Evolutionary conservation across 768 basidiomycete genomes (phyloP).

Genomic region (Porphyrellus cyaneotinctus): DNA sequence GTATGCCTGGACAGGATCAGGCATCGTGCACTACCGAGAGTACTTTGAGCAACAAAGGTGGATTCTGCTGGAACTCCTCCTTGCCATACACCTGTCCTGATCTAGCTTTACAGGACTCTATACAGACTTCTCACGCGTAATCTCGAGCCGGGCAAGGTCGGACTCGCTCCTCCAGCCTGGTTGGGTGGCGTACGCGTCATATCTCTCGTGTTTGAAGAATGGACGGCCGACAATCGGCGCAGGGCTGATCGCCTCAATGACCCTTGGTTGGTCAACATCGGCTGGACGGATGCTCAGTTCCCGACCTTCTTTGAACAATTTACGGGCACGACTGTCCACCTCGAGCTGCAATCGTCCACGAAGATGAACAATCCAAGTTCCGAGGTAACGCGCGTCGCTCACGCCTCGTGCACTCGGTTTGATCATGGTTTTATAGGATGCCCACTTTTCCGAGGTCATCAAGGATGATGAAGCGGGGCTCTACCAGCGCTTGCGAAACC

Average conservation of each 20-base stretch:
- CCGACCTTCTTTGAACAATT: slow-evolving; percentile 23
- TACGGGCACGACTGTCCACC: slow-evolving; percentile 16
- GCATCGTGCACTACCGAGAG: slow-evolving; percentile 30
- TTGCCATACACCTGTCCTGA: background rate
- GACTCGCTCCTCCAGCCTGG: slow-evolving; percentile 32
- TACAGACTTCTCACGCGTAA: slow-evolving; percentile 29
- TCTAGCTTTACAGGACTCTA: slow-evolving; percentile 24
- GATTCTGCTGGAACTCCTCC: background rate
- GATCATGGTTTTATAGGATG: slow-evolving; percentile 5
- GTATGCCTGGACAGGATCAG: slow-evolving; percentile 24
- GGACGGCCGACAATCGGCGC: slow-evolving; percentile 32
- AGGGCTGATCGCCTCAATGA: slow-evolving; percentile 26
- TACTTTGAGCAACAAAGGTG: slow-evolving; percentile 47
- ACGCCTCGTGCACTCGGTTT: background rate
- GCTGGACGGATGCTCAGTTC: slow-evolving; percentile 38
- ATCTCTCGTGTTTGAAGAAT: slow-evolving; percentile 37
- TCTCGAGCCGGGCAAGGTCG: slow-evolving; percentile 30
- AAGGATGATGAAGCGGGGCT: slow-evolving; percentile 11
- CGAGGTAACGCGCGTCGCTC: slow-evolving; percentile 13
- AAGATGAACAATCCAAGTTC: slow-evolving; percentile 9
- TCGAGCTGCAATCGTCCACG: slow-evolving; percentile 10
- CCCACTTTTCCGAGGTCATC: slow-evolving; percentile 18
- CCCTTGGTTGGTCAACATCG: slow-evolving; percentile 37
- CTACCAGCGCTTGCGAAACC: slow-evolving; percentile 12
- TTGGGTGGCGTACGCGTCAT: slow-evolving; percentile 27